Evolutionary conservation across 345 rosid genomes (phyloP).

Genomic region (Acer saccharum): DNA sequence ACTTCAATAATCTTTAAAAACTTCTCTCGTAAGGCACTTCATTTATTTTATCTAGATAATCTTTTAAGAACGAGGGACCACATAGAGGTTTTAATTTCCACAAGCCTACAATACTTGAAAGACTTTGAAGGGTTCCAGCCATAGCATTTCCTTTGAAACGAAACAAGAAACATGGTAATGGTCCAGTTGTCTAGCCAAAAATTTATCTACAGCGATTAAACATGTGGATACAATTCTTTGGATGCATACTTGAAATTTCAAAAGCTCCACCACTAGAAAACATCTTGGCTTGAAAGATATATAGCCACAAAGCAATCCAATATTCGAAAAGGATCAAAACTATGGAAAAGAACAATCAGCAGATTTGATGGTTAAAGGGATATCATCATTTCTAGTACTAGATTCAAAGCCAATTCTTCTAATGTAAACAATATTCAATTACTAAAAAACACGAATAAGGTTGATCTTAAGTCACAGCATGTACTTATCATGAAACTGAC

Average conservation of each 20-base stretch:
- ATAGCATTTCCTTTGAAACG: neutral
- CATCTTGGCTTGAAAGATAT: neutral
- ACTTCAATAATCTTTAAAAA: neutral
- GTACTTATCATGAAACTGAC: constrained; percentile 4
- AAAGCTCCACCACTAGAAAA: neutral
- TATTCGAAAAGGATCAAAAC: neutral
- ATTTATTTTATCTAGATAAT: neutral
- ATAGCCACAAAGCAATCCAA: neutral
- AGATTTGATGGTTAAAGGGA: neutral
- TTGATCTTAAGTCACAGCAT: neutral
- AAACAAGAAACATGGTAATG: constrained; percentile 2
- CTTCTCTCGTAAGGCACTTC: neutral
- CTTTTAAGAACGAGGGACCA: constrained; percentile 4
- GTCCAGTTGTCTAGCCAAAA: constrained; percentile 11
- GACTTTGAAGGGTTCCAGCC: constrained; percentile 1
- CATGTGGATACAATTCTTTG: constrained; percentile 5
- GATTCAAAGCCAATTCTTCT: neutral
- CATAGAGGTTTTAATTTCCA: neutral
- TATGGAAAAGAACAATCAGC: neutral
- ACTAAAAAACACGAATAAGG: neutral
- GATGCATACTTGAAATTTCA: neutral
- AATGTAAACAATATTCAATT: neutral
- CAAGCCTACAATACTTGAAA: neutral
- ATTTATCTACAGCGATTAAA: neutral
- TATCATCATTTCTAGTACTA: neutral